phyloP scores from a whole-genome alignment of 805 yeast species.

The Grigorovia humatica region DNA sequence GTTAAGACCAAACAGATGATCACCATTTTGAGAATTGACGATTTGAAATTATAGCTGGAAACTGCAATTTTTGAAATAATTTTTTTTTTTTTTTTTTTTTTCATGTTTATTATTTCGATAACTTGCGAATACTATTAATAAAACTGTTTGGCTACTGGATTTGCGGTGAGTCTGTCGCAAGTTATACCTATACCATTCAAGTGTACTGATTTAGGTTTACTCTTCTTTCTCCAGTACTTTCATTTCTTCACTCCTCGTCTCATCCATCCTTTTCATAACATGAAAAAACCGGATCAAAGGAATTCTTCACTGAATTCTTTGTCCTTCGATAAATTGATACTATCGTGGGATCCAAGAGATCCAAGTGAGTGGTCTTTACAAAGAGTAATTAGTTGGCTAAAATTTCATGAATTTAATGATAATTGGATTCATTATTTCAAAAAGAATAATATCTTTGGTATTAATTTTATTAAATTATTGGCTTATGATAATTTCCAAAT shows the following conservation, averaged over 20 bases:
- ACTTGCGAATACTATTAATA: too few relatives aligned
- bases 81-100: too few relatives aligned
- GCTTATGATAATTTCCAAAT: slow-evolving; percentile 52
- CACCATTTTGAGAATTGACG: slow-evolving; percentile 69
- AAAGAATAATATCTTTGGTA: slow-evolving; percentile 47
- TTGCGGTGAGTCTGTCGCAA: too few relatives aligned
- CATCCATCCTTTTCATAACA: background rate
- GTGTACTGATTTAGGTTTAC: background rate
- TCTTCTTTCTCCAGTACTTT: too few relatives aligned
- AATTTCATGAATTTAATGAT: slow-evolving; percentile 53
- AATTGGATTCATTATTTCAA: slow-evolving; percentile 64
- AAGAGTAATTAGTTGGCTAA: slow-evolving; percentile 62
- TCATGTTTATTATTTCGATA: too few relatives aligned
- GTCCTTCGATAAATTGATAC: slow-evolving; percentile 21
- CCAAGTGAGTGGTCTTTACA: slow-evolving; percentile 63
- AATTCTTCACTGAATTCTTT: slow-evolving; percentile 6
- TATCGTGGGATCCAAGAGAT: slow-evolving; percentile 41
- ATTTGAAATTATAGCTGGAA: slow-evolving; percentile 33
- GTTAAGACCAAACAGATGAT: slow-evolving; percentile 56
- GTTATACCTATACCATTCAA: too few relatives aligned
- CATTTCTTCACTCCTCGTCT: too few relatives aligned
- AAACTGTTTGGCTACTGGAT: too few relatives aligned
- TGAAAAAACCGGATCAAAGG: background rate
- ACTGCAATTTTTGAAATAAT: background rate
- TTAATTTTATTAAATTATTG: slow-evolving; percentile 52